Base-by-base conservation (phyloP, 345 rosid species). In the Combretum micranthum region DNA sequence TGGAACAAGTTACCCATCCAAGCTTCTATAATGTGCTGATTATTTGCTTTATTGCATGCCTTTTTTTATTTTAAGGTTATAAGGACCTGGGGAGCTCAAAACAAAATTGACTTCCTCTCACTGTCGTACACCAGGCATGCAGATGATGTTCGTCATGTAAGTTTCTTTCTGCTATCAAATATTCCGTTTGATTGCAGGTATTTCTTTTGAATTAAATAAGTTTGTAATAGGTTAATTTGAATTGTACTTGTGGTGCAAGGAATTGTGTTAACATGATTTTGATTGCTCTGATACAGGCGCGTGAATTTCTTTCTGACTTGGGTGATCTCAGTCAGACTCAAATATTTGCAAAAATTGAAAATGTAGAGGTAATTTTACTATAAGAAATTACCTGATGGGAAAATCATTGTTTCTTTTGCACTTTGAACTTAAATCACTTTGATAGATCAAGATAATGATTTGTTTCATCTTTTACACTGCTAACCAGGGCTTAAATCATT, bases 291-390 rank as follows among this genome's bases (percentile, higher is more conserved):
- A 59, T 69, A 51, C 85, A 93, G 99, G 88, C 94, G 42, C 96
- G 96, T 12, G 94, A 87, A 58, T 68, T 73, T 74, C 95, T 89
- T 68, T 80, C 84, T 17, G 85, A 79, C 72, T 75, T 71, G 63
- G 96, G 97, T 22, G 99, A 87, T 52, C 96, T 93, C 50, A 64
- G 53, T 63, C 99, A 89, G 71, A 89, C 94, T 64, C 97, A 93
- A 71, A 87, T 87, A 53, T 85, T 87, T 80, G 99, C 96, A 4
- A 93, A 89, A 86, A 89, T 93, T 69, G 99, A 89, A 70, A 93
- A 85, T 58, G 63, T 85, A 19, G 99, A 93, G 87, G 97, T 87
- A 50, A 68, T 66, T 73, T 42, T 39, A 9, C 49, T 53, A 47
- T 26, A 16, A 13, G 39, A 48, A 23, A 4, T 42, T 42, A 17